Evolutionary conservation across 2,329 filamentous ascomycete genomes (phyloP).

Genomic region (Onygenales sp.): DNA sequence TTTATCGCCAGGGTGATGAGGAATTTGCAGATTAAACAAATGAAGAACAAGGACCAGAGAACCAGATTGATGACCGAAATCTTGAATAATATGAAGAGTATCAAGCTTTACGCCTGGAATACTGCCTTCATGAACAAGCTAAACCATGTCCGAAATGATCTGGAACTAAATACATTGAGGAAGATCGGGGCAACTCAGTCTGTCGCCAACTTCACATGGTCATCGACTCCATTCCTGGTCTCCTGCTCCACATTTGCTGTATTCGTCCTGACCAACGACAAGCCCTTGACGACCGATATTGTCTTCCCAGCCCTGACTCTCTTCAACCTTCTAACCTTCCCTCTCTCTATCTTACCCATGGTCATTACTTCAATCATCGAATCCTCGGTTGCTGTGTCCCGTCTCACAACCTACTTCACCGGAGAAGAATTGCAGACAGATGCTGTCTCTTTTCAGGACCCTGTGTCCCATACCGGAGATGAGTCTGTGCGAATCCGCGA

Average conservation of each 20-base stretch:
- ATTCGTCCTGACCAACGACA: constrained; percentile 75
- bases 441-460: constrained; percentile 61
- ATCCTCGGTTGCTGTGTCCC: constrained; percentile 80
- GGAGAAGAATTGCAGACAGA: constrained; percentile 86
- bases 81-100: constrained; percentile 98
- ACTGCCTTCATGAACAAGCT: constrained; percentile 96
- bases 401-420: constrained; percentile 72
- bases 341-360: constrained; percentile 89
- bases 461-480: constrained; percentile 68
- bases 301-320: constrained; percentile 88
- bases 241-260: constrained; percentile 94
- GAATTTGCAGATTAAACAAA: constrained; percentile 85
- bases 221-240: constrained; percentile 90
- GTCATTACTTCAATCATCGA: constrained; percentile 96
- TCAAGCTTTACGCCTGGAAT: constrained; percentile 98
- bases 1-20: constrained; percentile 90
- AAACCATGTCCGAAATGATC: constrained; percentile 90
- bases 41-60: constrained; percentile 97
- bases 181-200: constrained; percentile 94
- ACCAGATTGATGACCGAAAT: constrained; percentile 95
- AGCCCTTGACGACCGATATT: constrained; percentile 81
- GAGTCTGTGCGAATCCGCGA: constrained; percentile 77
- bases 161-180: constrained; percentile 86
- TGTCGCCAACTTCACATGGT: constrained; percentile 96
- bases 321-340: constrained; percentile 95